Base-by-base conservation (phyloP, 441 rosid genomes). In the Mallotus japonicus region DNA sequence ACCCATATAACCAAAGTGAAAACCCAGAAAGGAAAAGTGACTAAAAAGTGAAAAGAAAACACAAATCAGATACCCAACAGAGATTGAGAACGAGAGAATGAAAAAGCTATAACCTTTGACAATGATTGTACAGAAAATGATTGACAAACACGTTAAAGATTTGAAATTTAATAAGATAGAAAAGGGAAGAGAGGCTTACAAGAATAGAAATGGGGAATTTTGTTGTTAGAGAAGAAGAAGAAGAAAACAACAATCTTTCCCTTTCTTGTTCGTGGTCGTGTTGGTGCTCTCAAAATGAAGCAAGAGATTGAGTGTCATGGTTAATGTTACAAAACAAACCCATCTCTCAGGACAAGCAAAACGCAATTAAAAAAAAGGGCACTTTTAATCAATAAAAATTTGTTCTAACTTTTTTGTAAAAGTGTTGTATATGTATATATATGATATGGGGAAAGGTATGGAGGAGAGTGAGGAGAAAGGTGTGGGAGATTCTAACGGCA, bases 291-390 rank as follows among this genome's bases (percentile, higher is more conserved):
- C 17, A 61, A 58, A 72, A 56, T 8, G 81, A 84, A 83, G 87
- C 87, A 83, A 86, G 84, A 81, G 86, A 76, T 79, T 54, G 80
- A 79, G 86, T 75, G 82, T 50, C 9, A 58, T 15, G 10, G 67
- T 59, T 47, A 8, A 51, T 42, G 22, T 58, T 44, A 20, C 42
- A 74, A 66, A 37, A 20, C 53, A 46, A 17, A 69, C 51, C 63
- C 62, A 12, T 17, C 13, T 17, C 13, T 16, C 22, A 37, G 0
- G 15, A 62, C 8, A 17, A 55, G n/a, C 1, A 37, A 19, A 19
- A 42, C 11, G 8, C 47, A 34, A 34, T 6, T 6, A 37, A 37
- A 6, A 37, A 37, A 37, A 4, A 37, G 7, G 12, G 49, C 12
- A 44, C 12, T 44, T 44, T 44, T 44, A 7, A 8, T 7, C 6